These are phyloP conservation scores for Aspergillus fijiensis DNA, from an alignment of 2,329 filamentous ascomycete species.

Conservation along the genomic window DNA sequence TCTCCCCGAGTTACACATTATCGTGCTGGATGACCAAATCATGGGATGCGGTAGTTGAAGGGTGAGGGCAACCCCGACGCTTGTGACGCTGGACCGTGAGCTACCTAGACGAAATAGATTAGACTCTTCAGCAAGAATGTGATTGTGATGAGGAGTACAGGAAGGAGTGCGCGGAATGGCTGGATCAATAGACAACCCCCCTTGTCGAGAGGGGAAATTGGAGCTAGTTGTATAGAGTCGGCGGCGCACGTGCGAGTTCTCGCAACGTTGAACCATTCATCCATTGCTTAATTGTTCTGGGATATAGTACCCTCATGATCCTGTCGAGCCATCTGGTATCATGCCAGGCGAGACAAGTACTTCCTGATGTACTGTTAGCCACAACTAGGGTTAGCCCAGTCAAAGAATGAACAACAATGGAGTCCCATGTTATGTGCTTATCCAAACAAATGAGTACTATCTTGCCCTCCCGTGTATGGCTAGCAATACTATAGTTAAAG, in stretches of 20 bases:
- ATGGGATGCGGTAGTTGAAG: background rate
- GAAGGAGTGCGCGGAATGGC: background rate
- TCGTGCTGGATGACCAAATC: background rate
- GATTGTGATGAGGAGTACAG: background rate
- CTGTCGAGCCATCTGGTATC: no score
- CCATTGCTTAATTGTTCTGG: no score
- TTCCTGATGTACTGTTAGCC: background rate
- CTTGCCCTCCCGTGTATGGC: no score
- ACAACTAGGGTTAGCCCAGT: no score
- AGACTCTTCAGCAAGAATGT: background rate
- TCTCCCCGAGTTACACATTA: background rate
- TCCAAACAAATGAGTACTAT: no score
- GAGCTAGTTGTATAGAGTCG: background rate
- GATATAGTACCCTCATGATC: no score
- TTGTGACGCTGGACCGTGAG: background rate
- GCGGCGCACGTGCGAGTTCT: background rate
- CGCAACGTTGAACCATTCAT: background rate
- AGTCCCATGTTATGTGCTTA: no score
- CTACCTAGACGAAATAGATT: background rate
- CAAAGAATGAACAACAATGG: no score
- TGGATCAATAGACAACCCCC: background rate
- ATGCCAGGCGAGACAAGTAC: background rate
- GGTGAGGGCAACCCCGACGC: background rate
- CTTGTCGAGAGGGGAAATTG: background rate
- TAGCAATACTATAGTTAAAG: no score